phyloP scores from a whole-genome alignment of 805 yeast species.

The Martiniozyma abietophila region DNA sequence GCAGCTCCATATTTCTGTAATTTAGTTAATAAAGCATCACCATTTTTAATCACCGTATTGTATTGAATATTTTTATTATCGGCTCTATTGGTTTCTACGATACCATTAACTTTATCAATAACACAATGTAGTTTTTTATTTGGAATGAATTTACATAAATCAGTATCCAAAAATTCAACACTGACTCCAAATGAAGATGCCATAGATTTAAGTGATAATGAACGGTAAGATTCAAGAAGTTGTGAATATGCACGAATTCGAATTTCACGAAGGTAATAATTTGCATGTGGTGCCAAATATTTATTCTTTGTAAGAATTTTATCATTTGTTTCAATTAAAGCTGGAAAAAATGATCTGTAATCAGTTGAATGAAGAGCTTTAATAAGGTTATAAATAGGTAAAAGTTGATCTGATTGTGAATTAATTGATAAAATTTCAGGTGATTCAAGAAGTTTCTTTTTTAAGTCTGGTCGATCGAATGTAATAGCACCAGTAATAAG shows the following conservation, averaged over 20 bases:
- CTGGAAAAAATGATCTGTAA: slow-evolving; percentile 69
- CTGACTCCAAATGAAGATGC: slow-evolving; percentile 89
- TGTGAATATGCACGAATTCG: slow-evolving; percentile 93
- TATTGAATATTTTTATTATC: slow-evolving; percentile 94
- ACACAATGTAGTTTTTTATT: slow-evolving; percentile 91
- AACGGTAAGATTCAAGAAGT: slow-evolving; percentile 86
- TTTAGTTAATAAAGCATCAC: slow-evolving; percentile 86
- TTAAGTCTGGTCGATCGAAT: slow-evolving; percentile 75
- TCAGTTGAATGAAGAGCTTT: slow-evolving; percentile 85
- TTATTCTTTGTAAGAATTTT: slow-evolving; percentile 54
- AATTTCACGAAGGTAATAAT: slow-evolving; percentile 82
- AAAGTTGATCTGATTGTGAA: slow-evolving; percentile 60
- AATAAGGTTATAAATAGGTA: slow-evolving; percentile 74
- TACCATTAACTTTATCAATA: slow-evolving; percentile 90
- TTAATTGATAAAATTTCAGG: slow-evolving; percentile 84
- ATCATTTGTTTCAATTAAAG: slow-evolving; percentile 69
- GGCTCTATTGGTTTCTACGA: slow-evolving; percentile 91
- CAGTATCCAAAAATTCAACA: slow-evolving; percentile 77
- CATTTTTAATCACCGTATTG: slow-evolving; percentile 79
- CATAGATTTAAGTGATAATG: slow-evolving; percentile 85
- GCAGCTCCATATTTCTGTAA: slow-evolving; percentile 97
- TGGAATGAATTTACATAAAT: slow-evolving; percentile 84
- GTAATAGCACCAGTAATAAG: slow-evolving; percentile 80
- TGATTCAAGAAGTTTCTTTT: slow-evolving; percentile 78
- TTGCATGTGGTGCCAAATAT: slow-evolving; percentile 69